Conservation (phyloP, 176 grass and related monocot genomes). For the Chloris gayana region DNA sequence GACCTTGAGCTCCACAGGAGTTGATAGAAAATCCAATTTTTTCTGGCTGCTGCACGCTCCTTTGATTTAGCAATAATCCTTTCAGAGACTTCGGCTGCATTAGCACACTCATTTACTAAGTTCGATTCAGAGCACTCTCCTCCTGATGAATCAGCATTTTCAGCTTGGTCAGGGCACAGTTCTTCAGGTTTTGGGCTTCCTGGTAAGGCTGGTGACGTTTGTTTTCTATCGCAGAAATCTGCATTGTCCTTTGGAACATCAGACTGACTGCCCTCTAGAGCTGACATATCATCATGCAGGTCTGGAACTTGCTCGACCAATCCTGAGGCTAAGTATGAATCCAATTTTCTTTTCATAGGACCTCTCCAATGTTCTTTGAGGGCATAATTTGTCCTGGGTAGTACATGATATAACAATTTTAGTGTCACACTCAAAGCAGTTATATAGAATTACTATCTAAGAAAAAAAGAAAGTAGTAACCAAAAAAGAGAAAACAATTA, state of each 20-base stretch:
- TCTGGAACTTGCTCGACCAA: slow-evolving; percentile 46
- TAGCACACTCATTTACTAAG: slow-evolving; percentile 5
- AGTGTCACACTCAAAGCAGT: slow-evolving; percentile 17
- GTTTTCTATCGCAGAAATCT: slow-evolving; percentile 16
- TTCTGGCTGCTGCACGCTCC: slow-evolving; percentile 42
- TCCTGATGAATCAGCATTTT: slow-evolving; percentile 37
- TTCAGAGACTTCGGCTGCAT: slow-evolving; percentile 33
- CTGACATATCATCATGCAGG: slow-evolving; percentile 24
- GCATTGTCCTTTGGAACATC: slow-evolving; percentile 26
- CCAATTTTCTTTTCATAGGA: slow-evolving; percentile 53
- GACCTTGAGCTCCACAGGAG: slow-evolving; percentile 49
- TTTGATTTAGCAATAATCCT: slow-evolving; percentile 38
- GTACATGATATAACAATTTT: slow-evolving; percentile 3
- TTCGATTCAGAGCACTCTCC: slow-evolving; percentile 22
- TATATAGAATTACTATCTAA: slow-evolving; percentile 25
- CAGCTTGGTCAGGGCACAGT: slow-evolving; percentile 26
- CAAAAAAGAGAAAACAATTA: background rate
- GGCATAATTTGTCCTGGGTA: slow-evolving; percentile 50
- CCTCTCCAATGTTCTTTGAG: slow-evolving; percentile 60
- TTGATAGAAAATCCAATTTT: slow-evolving; percentile 48
- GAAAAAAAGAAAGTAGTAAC: slow-evolving; percentile 6
- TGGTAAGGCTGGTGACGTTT: background rate
- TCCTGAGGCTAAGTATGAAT: slow-evolving; percentile 57
- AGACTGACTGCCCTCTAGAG: slow-evolving; percentile 24
- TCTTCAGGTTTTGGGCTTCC: slow-evolving; percentile 38